These are phyloP conservation scores for Tetrahymena malaccensis DNA, from an alignment of 73 alveolate species.

Conservation along the genomic window DNA sequence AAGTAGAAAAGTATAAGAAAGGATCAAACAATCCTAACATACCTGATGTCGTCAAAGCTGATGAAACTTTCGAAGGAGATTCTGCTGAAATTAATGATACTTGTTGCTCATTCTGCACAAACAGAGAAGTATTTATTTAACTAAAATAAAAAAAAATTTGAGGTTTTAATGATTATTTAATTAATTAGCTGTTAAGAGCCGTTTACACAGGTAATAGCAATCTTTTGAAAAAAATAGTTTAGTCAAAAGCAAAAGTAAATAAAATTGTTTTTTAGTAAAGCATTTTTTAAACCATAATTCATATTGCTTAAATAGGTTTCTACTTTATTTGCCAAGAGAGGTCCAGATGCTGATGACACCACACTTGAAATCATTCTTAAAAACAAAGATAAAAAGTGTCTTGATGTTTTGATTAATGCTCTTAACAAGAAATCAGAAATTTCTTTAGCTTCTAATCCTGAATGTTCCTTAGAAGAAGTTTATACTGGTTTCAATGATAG, in stretches of 20 bases:
- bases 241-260: constrained; percentile 40
- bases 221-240: constrained; percentile 16
- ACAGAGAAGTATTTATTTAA: constrained; percentile 24
- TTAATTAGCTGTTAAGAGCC: constrained; percentile 31
- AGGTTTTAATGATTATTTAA: not conserved
- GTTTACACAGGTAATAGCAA: constrained; percentile 48
- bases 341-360: constrained; percentile 54
- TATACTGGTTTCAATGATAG: constrained; percentile 76
- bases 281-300: constrained; percentile 49
- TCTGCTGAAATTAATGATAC: constrained; percentile 15
- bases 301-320: constrained; percentile 53
- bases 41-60: constrained; percentile 32
- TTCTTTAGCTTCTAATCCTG: constrained; percentile 39
- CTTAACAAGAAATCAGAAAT: constrained; percentile 28
- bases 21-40: constrained; percentile 3
- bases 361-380: constrained; percentile 66
- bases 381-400: constrained; percentile 56
- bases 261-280: constrained; percentile 8
- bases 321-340: constrained; percentile 60
- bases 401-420: constrained; percentile 55
- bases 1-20: not conserved
- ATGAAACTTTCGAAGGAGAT: constrained; percentile 13
- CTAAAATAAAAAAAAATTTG: constrained; percentile 10
- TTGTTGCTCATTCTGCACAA: constrained; percentile 10
- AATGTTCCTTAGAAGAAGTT: constrained; percentile 57